phyloP scores from a whole-genome alignment of 768 basidiomycete species.

The Tylopilus balloui region DNA sequence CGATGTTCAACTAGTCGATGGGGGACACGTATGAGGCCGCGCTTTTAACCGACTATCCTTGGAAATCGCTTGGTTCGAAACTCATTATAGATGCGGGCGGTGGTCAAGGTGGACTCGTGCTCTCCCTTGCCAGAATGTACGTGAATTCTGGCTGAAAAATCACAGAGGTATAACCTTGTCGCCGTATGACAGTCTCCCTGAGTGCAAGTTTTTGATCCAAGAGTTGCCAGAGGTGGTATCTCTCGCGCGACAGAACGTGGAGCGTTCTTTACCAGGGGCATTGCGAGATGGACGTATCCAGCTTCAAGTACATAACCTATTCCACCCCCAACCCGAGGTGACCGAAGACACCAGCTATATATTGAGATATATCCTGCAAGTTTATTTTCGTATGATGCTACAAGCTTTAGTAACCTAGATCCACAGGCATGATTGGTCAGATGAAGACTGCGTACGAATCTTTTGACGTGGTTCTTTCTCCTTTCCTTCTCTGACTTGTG shows the following conservation, averaged over 20 bases:
- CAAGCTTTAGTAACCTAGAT: background rate
- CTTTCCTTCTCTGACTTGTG: background rate
- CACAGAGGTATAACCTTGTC: background rate
- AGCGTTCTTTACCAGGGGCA: background rate
- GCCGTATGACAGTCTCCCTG: background rate
- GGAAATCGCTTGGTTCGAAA: background rate
- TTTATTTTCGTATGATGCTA: background rate
- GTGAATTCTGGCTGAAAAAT: background rate
- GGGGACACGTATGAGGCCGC: constrained; percentile 3
- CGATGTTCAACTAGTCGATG: background rate
- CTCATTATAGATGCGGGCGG: background rate
- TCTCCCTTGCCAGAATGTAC: constrained; percentile 1
- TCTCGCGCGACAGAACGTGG: background rate
- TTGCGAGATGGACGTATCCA: constrained; percentile 1
- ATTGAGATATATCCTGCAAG: background rate
- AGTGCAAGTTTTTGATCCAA: background rate
- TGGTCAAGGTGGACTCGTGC: constrained; percentile 2
- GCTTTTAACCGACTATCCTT: constrained; percentile 5
- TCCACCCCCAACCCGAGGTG: background rate
- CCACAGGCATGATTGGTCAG: constrained; percentile 1
- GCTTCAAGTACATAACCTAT: background rate
- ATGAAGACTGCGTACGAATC: constrained; percentile 2
- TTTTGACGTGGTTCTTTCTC: background rate
- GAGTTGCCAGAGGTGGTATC: background rate
- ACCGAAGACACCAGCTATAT: background rate